Evolutionary conservation across 345 rosid genomes (phyloP), one percentile per base, ranked within the genome.

Genomic region (Alliaria petiolata): DNA sequence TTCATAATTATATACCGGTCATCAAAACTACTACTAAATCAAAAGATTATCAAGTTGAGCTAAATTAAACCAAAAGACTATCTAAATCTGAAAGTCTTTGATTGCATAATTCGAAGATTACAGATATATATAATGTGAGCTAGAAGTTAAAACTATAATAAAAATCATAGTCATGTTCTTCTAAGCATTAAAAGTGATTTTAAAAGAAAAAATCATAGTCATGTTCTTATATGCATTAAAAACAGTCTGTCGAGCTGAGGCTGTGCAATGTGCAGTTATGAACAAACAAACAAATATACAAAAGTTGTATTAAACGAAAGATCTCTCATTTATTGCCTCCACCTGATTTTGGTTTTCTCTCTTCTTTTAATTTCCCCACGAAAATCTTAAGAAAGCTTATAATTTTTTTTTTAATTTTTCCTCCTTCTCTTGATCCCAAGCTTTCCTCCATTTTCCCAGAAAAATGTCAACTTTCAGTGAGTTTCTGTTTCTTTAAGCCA

Each of bases 181-280:
- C 1, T 3, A 50, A 22, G 54, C 31, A 50, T 50, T 5, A 50
- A 14, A 22, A 50, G 8, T 22, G 25, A 1, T 22, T 22, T 12
- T 28, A 0, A 51, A 7, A 51, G 26, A 26, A 13, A 52, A 52
- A 26, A 28, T 14, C 17, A 51, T 26, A 51, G 35, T 28, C 34
- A 52, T 58, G 56, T 43, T 50, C 43, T 52, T 68, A 10, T 6
- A 54, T 31, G 63, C 70, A 54, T 61, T 68, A 36, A 74, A 47
- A 46, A 33, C 74, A 68, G 60, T 38, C 79, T 76, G 79, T 63
- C 70, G 47, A 69, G 70, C 54, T 6, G 17, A 76, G 61, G 75
- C 38, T 69, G 79, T 53, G 73, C 63, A 61, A 67, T 68, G 74
- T 62, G 70, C 76, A 76, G 62, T 63, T 40, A 70, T 76, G 71